Evolutionary conservation across 805 yeast species (phyloP).

Genomic region (Candida nanaspora): DNA sequence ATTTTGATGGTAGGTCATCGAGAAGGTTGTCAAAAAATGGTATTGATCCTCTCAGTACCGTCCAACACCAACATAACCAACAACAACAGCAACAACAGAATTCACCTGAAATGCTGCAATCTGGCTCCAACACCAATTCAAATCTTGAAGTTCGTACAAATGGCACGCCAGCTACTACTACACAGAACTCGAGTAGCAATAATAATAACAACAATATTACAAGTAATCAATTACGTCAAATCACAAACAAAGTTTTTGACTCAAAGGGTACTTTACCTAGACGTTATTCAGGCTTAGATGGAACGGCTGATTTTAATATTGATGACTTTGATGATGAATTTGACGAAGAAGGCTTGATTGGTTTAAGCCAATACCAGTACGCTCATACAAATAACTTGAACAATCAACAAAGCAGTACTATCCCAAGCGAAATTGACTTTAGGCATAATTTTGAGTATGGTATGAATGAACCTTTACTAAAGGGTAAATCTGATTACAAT

Average conservation of each 20-base stretch:
- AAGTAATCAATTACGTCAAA: slow-evolving; percentile 39
- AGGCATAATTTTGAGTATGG: background rate
- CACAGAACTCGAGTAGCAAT: too few species aligned
- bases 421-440: background rate
- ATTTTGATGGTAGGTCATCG: background rate
- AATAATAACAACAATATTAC: too few species aligned
- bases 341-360: background rate
- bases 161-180: too few species aligned
- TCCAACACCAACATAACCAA: slow-evolving; percentile 3
- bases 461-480: background rate
- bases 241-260: slow-evolving; percentile 69
- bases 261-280: slow-evolving; percentile 66
- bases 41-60: slow-evolving; percentile 9
- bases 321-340: slow-evolving; percentile 15
- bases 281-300: slow-evolving; percentile 53
- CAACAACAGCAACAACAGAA: slow-evolving; percentile 3
- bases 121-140: too few species aligned
- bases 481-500: background rate
- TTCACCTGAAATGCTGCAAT: background rate
- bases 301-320: slow-evolving; percentile 19
- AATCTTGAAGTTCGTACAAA: too few species aligned
- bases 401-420: background rate
- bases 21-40: background rate
- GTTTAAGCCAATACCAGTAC: background rate
- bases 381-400: background rate